Evolutionary conservation across 1,284 basidiomycete species (phyloP).

Genomic region (Pulchroboletus neoregius): DNA sequence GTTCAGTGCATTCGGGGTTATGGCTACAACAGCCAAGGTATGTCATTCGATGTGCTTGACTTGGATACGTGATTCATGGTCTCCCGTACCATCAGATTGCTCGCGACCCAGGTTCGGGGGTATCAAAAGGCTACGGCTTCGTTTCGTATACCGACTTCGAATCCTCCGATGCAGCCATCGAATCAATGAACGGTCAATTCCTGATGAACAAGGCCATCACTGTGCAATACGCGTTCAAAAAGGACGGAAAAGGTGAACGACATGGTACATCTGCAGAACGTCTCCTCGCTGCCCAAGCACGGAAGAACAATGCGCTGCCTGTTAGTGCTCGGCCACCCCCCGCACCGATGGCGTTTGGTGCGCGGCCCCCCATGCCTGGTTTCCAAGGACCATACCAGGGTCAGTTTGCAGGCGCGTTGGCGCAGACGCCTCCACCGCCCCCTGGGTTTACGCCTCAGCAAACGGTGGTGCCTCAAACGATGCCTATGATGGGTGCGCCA

Average conservation of each 20-base stretch:
- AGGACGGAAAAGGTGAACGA: constrained; percentile 96
- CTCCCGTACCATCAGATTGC: constrained; percentile 62
- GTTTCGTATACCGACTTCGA: constrained; percentile 98
- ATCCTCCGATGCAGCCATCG: constrained; percentile 92
- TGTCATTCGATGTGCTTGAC: constrained; percentile 27
- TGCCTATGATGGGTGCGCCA: constrained; percentile 38
- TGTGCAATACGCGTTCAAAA: constrained; percentile 98
- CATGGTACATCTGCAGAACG: constrained; percentile 96
- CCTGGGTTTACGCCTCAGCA: constrained; percentile 70
- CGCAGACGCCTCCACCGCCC: constrained; percentile 64
- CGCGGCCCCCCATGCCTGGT: constrained; percentile 56
- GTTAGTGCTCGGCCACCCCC: constrained; percentile 64
- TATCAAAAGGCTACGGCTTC: constrained; percentile 96
- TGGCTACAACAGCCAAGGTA: constrained; percentile 94
- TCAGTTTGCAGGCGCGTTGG: constrained; percentile 83
- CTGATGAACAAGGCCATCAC: constrained; percentile 97
- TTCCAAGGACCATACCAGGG: constrained; percentile 76
- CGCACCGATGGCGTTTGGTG: constrained; percentile 64
- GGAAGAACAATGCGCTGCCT: constrained; percentile 89
- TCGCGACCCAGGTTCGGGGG: constrained; percentile 79
- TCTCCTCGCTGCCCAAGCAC: constrained; percentile 89
- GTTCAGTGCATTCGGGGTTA: constrained; percentile 90
- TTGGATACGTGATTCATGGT: background rate
- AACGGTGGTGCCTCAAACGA: constrained; percentile 49
- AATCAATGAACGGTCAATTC: constrained; percentile 96